These are phyloP conservation scores for Cyclotella distinguenda DNA, from an alignment of 108 stramenopile species.

Conservation along the genomic window DNA sequence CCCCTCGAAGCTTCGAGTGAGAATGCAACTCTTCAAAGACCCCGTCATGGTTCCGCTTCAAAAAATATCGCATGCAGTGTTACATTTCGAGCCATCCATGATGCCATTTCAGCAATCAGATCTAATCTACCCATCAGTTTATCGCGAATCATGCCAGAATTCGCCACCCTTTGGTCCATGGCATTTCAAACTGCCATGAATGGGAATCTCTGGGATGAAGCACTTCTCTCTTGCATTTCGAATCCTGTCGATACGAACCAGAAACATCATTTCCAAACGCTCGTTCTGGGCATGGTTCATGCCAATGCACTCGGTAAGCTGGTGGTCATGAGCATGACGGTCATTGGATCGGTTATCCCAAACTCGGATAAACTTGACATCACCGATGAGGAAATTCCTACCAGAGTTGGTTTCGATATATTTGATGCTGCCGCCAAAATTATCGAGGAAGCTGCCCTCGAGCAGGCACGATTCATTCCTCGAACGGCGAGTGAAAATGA, in stretches of 20 bases:
- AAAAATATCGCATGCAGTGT: conserved; percentile 20
- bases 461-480: conserved; percentile 2
- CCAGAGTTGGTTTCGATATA: conserved; percentile 52
- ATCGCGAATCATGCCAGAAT: conserved; percentile 49
- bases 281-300: conserved; percentile 81
- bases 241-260: conserved; percentile 47
- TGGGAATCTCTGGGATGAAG: conserved; percentile 64
- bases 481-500: conserved; percentile 18
- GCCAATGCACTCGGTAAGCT: conserved; percentile 63
- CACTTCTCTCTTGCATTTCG: conserved; percentile 58
- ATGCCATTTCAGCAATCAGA: conserved; percentile 25
- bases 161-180: conserved; percentile 55
- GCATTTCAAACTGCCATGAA: conserved; percentile 58
- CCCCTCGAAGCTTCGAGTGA: too few species aligned
- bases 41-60: neutral
- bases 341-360: conserved; percentile 23
- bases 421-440: conserved; percentile 65
- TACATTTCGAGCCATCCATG: conserved; percentile 18
- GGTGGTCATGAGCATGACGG: conserved; percentile 52
- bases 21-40: too few species aligned
- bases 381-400: neutral
- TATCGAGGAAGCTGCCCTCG: conserved; percentile 43
- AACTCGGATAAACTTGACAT: conserved; percentile 15
- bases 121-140: conserved; percentile 10
- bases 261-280: conserved; percentile 43